These are phyloP conservation scores for Symbiotaphrina buchneri DNA, from an alignment of 495 filamentous ascomycete genomes.

Conservation along the genomic window DNA sequence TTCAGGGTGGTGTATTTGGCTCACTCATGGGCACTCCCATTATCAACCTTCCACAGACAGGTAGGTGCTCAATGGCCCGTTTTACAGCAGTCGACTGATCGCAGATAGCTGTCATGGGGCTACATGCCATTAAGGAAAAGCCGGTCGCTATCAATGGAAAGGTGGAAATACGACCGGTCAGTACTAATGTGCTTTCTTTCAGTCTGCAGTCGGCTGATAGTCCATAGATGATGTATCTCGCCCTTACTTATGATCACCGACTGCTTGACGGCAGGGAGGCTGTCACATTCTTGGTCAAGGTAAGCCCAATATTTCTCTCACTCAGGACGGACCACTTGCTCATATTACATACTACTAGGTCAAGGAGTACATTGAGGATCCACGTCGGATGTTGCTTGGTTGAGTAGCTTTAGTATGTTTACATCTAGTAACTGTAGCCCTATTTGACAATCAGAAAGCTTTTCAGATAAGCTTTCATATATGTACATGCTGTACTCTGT, in stretches of 20 bases:
- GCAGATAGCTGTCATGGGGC: constrained; percentile 57
- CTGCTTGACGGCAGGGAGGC: constrained; percentile 89
- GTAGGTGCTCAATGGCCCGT: constrained; percentile 11
- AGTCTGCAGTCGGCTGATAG: neutral
- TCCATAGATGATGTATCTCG: constrained; percentile 85
- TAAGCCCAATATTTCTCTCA: constrained; percentile 7
- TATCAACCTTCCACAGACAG: constrained; percentile 88
- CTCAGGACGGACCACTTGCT: constrained; percentile 1
- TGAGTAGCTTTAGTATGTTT: too few species aligned
- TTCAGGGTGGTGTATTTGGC: constrained; percentile 45
- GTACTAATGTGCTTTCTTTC: constrained; percentile 6
- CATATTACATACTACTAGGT: constrained; percentile 18
- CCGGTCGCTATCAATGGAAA: constrained; percentile 79
- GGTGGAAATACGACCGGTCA: constrained; percentile 69
- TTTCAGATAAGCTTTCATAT: too few species aligned
- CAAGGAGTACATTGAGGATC: constrained; percentile 97
- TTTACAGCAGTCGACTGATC: neutral
- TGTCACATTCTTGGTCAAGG: constrained; percentile 91
- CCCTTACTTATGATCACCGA: constrained; percentile 92
- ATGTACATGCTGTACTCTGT: too few species aligned
- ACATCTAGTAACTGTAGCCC: too few species aligned
- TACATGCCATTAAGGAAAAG: constrained; percentile 97
- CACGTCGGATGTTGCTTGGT: constrained; percentile 68
- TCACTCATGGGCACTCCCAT: constrained; percentile 96
- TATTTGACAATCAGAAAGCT: too few species aligned